Conservation (phyloP, 805 yeast genomes). For the Kuraishia cidri region DNA sequence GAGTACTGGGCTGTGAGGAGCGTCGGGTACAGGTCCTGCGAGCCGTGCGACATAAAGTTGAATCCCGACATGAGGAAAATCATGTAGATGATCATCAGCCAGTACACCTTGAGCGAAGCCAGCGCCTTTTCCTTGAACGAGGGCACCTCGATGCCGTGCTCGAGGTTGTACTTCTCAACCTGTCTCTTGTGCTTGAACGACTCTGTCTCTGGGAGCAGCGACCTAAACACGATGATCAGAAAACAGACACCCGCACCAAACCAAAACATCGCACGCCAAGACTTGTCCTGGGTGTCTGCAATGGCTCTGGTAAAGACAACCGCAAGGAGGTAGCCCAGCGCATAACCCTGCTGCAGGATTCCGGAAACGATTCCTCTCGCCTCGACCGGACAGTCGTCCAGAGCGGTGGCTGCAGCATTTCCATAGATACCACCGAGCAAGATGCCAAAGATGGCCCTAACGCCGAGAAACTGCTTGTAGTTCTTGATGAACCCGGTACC, state of each 20-base stretch:
- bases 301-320: constrained; percentile 60
- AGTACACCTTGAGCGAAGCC: constrained; percentile 34
- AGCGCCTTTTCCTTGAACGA: constrained; percentile 22
- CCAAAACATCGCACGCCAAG: constrained; percentile 64
- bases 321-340: constrained; percentile 58
- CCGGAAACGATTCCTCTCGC: constrained; percentile 58
- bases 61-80: constrained; percentile 56
- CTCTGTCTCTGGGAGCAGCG: constrained; percentile 40
- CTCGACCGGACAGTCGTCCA: constrained; percentile 42
- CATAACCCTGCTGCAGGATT: constrained; percentile 74
- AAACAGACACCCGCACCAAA: constrained; percentile 54
- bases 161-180: constrained; percentile 19
- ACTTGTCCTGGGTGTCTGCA: constrained; percentile 37
- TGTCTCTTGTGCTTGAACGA: constrained; percentile 35
- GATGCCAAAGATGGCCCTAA: constrained; percentile 54
- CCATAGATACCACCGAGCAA: constrained; percentile 52
- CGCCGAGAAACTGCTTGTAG: constrained; percentile 49
- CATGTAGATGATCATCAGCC: constrained; percentile 51
- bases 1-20: constrained; percentile 35
- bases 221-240: constrained; percentile 30
- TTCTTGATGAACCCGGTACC: constrained; percentile 56
- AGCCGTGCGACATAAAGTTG: constrained; percentile 54
- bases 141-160: constrained; percentile 18
- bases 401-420: constrained; percentile 41
- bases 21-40: constrained; percentile 58